Conservation (phyloP, 495 filamentous ascomycete genomes). For the Neurospora sp. region DNA sequence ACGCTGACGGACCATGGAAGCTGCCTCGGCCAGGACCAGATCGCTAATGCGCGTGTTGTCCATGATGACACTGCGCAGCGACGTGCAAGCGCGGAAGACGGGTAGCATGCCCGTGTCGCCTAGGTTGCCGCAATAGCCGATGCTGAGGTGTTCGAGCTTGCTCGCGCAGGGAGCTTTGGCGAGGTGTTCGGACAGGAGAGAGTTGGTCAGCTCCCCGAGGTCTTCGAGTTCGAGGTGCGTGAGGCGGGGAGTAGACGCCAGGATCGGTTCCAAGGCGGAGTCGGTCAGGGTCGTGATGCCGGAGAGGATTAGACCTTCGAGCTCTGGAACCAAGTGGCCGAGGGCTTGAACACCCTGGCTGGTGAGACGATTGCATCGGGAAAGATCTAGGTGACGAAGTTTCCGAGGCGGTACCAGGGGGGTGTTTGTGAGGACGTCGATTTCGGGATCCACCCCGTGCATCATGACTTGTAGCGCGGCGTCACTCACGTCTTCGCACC, state of each 20-base stretch:
- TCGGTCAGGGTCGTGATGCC: constrained; percentile 66
- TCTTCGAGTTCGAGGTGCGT: constrained; percentile 90
- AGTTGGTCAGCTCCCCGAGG: constrained; percentile 65
- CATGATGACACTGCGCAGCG: constrained; percentile 65
- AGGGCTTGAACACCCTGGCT: constrained; percentile 58
- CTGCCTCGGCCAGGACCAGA: constrained; percentile 78
- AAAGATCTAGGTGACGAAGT: constrained; percentile 77
- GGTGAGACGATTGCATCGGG: constrained; percentile 64
- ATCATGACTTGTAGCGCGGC: constrained; percentile 60
- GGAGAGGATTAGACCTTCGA: constrained; percentile 74
- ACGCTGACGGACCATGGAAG: constrained; percentile 60
- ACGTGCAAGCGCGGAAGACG: constrained; percentile 63
- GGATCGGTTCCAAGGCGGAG: constrained; percentile 56
- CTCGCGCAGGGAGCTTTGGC: constrained; percentile 64
- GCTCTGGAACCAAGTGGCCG: constrained; percentile 61
- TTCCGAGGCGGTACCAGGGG: constrained; percentile 68
- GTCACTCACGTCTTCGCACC: constrained; percentile 69
- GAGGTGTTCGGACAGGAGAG: constrained; percentile 55
- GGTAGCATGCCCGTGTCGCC: constrained; percentile 80
- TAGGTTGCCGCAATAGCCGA: constrained; percentile 81
- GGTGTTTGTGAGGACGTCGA: constrained; percentile 68
- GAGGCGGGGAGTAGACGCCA: constrained; percentile 64
- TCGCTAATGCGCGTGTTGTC: constrained; percentile 92
- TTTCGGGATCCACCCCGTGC: constrained; percentile 59
- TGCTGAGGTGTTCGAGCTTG: constrained; percentile 65